These are phyloP conservation scores for Penicillium sp. DNA, from an alignment of 2,329 filamentous ascomycete species.

Conservation along the genomic window DNA sequence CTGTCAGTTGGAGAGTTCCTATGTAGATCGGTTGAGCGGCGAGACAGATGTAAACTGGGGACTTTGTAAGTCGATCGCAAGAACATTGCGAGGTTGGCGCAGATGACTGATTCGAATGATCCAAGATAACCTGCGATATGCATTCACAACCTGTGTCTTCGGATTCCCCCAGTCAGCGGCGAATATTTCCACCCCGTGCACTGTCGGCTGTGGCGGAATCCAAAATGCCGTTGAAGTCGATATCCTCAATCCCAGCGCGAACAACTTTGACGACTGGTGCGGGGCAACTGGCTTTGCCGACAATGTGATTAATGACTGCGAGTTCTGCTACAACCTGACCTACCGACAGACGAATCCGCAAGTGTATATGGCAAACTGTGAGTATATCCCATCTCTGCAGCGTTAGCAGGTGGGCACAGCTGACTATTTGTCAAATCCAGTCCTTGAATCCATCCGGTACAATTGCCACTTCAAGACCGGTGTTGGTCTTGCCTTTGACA, in stretches of 20 bases:
- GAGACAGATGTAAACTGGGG: constrained; percentile 50
- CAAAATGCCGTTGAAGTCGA: constrained; percentile 34
- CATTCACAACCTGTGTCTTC: constrained; percentile 48
- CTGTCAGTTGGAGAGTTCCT: constrained; percentile 45
- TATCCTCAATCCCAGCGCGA: constrained; percentile 29
- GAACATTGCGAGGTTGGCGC: not conserved
- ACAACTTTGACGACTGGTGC: constrained; percentile 42
- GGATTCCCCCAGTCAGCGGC: constrained; percentile 38
- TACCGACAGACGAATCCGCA: constrained; percentile 24
- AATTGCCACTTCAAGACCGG: constrained; percentile 45
- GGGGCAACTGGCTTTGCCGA: constrained; percentile 41
- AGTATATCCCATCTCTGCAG: constrained; percentile 17
- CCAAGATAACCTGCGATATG: constrained; percentile 49
- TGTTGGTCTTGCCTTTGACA: constrained; percentile 40
- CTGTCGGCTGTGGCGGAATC: constrained; percentile 44
- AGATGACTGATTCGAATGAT: not conserved
- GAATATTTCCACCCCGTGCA: constrained; percentile 47
- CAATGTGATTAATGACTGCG: constrained; percentile 44
- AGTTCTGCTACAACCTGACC: constrained; percentile 47
- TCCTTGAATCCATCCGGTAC: constrained; percentile 49
- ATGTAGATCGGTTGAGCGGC: constrained; percentile 32
- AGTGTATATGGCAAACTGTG: constrained; percentile 48
- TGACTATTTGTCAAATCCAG: constrained; percentile 26
- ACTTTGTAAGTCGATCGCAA: constrained; percentile 40
- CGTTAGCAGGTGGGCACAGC: not conserved